Conservation (phyloP, 164 flowering plant genomes). For the Nymphaea colorata region DNA sequence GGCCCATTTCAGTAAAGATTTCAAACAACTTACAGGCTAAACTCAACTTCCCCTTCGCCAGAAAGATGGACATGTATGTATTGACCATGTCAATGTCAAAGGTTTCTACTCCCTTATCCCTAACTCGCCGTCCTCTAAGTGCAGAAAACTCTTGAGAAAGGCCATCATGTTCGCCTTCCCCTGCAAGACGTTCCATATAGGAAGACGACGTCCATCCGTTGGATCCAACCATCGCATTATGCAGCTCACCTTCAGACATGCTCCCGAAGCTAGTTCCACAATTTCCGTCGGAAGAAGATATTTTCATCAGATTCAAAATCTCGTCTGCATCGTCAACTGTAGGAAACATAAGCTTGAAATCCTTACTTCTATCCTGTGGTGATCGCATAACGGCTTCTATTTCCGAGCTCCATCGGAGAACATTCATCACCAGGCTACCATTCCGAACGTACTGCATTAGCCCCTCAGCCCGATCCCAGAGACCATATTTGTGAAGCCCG, state of each 20-base stretch:
- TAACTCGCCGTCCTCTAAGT: constrained; percentile 41
- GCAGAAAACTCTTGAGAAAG: constrained; percentile 26
- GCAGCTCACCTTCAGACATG: constrained; percentile 12
- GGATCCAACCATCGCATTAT: constrained; percentile 4
- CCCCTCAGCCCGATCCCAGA: constrained; percentile 66
- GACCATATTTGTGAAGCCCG: constrained; percentile 52
- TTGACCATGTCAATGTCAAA: constrained; percentile 90
- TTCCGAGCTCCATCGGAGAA: constrained; percentile 54
- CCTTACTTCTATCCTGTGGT: constrained; percentile 43
- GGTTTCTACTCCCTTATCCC: constrained; percentile 32
- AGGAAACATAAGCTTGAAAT: constrained; percentile 60
- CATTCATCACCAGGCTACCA: constrained; percentile 40
- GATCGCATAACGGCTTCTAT: constrained; percentile 50
- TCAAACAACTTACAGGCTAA: constrained; percentile 94
- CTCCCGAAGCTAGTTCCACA: not conserved
- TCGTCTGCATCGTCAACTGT: constrained; percentile 37
- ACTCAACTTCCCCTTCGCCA: constrained; percentile 78
- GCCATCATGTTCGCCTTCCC: constrained; percentile 16
- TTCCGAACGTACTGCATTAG: constrained; percentile 69
- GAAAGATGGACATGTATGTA: constrained; percentile 72
- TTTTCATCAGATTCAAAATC: constrained; percentile 27
- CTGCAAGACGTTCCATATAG: constrained; percentile 60
- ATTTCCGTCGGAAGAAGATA: constrained; percentile 6
- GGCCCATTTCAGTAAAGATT: constrained; percentile 60
- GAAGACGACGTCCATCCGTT: constrained; percentile 77